These are phyloP conservation scores for Lodderomyces margitis DNA, from an alignment of 1,139 yeast genomes.

Conservation along the genomic window DNA sequence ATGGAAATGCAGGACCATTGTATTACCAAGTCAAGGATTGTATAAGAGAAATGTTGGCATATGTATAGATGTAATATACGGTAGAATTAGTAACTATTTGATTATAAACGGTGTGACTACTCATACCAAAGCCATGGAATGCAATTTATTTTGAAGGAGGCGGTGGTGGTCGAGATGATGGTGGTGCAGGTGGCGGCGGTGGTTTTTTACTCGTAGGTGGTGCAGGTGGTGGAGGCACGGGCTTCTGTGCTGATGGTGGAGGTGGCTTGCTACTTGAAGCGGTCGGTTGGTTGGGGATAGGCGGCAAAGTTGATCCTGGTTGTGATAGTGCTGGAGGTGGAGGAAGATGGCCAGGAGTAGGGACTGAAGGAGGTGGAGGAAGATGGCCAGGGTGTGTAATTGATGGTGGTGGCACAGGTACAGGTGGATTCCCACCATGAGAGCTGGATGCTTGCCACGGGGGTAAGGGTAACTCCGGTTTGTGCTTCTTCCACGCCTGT, in stretches of 20 bases:
- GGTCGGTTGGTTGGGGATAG: slow-evolving; percentile 9
- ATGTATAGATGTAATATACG: slow-evolving; percentile 46
- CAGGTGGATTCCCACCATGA: slow-evolving; percentile 1
- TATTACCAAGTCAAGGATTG: slow-evolving; percentile 78
- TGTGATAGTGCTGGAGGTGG: slow-evolving; percentile 18
- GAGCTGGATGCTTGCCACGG: slow-evolving; percentile 17
- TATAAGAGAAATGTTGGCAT: slow-evolving; percentile 79
- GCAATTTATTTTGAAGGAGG: not conserved
- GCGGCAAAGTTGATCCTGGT: no score
- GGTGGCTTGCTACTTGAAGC: slow-evolving; percentile 18
- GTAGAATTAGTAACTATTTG: not conserved
- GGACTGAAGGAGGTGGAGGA: slow-evolving; percentile 17
- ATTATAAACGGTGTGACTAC: not conserved
- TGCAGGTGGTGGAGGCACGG: slow-evolving; percentile 20
- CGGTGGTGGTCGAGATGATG: slow-evolving; percentile 16
- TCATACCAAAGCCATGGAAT: not conserved
- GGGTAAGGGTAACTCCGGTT: slow-evolving; percentile 19
- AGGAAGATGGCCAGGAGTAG: slow-evolving; percentile 20
- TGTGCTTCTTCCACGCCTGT: slow-evolving; percentile 18
- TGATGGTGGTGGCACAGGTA: slow-evolving; percentile 13
- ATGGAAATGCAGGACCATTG: slow-evolving; percentile 74
- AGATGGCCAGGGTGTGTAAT: slow-evolving; percentile 12
- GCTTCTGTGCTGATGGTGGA: slow-evolving; percentile 24
- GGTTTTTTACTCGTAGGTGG: slow-evolving; percentile 11
- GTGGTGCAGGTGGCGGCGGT: slow-evolving; percentile 20